Base-by-base conservation (phyloP, 495 filamentous ascomycete species). In the Neurospora discreta region DNA sequence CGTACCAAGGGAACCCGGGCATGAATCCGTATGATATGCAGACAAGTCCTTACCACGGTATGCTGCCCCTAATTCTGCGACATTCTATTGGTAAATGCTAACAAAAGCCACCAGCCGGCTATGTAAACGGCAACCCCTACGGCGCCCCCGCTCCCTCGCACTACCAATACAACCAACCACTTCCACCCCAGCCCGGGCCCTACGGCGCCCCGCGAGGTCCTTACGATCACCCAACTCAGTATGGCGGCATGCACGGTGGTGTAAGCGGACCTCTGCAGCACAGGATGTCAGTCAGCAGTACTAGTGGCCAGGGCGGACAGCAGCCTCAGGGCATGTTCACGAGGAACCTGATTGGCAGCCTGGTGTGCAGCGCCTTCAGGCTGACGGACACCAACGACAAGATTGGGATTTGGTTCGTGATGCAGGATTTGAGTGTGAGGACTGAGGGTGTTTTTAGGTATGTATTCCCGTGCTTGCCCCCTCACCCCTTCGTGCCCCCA, bases 341-440 rank as follows among this genome's bases (percentile, higher is more conserved):
- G 0, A 83, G 95, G 69, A 99, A 99, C 77, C 87, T 99, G 60
- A 98, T 99, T 72, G 95, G 95, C 18, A 97, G 93, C 78, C 84
- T 97, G 36, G 90, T 92, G 67, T 94, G 94, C 67, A 97, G 93
- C 78, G 95, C 95, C 4, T 96, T 95, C 80, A 89, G 92, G 68
- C 85, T 99, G 69, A 90, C 88, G 0, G 94, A 99, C 73, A 88
- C 90, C 0, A 87, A 92, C 46, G 90, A 93, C 74, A 92, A 93
- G 79, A 90, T 93, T 71, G 94, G 94, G 11, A 94, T 97, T 67
- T 99, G 95, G 95, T 99, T 99, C 75, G 92, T 99, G 73, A 84
- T 98, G 46, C 95, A 98, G 80, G 95, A 99, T 84, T 82, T 99
- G 15, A 97, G 93, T 76, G 94, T 99, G 36, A 85, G 95, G 67